Evolutionary conservation across 2,329 filamentous ascomycete genomes (phyloP).

Genomic region (Aspergillus ruber): DNA sequence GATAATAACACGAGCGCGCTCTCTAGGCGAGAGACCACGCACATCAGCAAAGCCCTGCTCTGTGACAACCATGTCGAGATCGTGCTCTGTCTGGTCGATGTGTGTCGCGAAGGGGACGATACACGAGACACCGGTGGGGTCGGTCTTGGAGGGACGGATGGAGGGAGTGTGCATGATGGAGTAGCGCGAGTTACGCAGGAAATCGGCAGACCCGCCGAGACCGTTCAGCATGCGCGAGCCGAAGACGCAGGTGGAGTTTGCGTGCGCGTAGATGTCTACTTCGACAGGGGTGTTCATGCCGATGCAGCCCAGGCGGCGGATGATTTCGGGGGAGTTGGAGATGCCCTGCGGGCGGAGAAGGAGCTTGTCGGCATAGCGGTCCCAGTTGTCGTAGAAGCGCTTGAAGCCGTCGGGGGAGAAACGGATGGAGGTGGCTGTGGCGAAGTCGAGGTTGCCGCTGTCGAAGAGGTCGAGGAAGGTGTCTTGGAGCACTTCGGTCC

Average conservation of each 20-base stretch:
- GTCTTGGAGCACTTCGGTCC: constrained; percentile 90
- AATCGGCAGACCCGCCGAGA: constrained; percentile 74
- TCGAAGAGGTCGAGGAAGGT: constrained; percentile 91
- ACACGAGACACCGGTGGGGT: constrained; percentile 73
- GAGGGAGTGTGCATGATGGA: constrained; percentile 90
- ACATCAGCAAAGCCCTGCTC: constrained; percentile 77
- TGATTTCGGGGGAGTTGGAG: constrained; percentile 85
- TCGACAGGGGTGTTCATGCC: constrained; percentile 95
- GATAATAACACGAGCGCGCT: constrained; percentile 79
- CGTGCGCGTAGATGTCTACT: constrained; percentile 90
- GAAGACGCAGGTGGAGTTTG: constrained; percentile 86
- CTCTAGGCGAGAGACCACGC: constrained; percentile 68
- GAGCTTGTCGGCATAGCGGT: constrained; percentile 70
- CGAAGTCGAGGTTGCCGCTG: constrained; percentile 78
- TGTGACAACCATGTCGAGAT: constrained; percentile 81
- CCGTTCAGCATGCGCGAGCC: constrained; percentile 83
- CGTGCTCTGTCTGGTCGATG: constrained; percentile 88
- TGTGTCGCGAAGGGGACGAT: constrained; percentile 95
- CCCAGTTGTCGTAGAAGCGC: constrained; percentile 83
- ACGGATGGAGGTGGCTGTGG: constrained; percentile 81
- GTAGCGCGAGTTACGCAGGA: constrained; percentile 73
- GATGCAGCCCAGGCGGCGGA: constrained; percentile 77
- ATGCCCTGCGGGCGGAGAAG: constrained; percentile 83
- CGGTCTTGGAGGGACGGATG: constrained; percentile 71
- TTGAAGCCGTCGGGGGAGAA: constrained; percentile 89